Conservation (phyloP, 73 alveolate genomes). For the Blepharisma japonicum region DNA sequence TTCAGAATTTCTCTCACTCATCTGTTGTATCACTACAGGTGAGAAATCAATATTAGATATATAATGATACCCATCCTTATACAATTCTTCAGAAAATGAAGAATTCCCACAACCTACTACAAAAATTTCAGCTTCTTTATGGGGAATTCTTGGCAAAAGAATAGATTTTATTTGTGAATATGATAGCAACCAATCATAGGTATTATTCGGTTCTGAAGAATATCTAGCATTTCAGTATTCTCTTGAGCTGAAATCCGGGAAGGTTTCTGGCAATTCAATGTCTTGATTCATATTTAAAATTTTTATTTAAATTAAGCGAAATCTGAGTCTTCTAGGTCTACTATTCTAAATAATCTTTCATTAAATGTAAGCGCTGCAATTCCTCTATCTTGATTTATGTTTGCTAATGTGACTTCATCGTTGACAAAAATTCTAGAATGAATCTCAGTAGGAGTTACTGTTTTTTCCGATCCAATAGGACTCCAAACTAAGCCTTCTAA, state of each 20-base stretch:
- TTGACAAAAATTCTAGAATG: neutral
- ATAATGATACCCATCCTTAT: slow-evolving; percentile 35
- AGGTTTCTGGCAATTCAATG: slow-evolving; percentile 22
- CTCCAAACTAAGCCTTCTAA: neutral
- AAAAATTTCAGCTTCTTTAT: slow-evolving; percentile 36
- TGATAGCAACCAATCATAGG: slow-evolving; percentile 20
- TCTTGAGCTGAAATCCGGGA: slow-evolving; percentile 8
- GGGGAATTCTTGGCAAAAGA: neutral
- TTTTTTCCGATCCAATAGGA: neutral
- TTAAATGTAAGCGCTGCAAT: neutral
- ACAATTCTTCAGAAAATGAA: slow-evolving; percentile 42
- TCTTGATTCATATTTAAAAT: neutral
- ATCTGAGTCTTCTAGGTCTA: neutral
- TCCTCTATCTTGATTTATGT: neutral
- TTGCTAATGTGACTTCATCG: neutral
- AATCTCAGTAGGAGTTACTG: neutral
- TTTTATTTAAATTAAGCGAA: too few species aligned
- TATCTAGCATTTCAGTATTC: slow-evolving; percentile 21
- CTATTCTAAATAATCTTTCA: neutral
- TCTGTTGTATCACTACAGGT: slow-evolving; percentile 35
- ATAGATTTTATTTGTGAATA: neutral
- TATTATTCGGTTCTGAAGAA: slow-evolving; percentile 8
- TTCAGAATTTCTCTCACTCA: slow-evolving; percentile 38
- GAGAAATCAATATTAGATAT: slow-evolving; percentile 47
- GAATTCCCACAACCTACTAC: slow-evolving; percentile 48